Conservation (phyloP, 2,329 filamentous ascomycete species). For the Exophiala phaeomuriformis region DNA sequence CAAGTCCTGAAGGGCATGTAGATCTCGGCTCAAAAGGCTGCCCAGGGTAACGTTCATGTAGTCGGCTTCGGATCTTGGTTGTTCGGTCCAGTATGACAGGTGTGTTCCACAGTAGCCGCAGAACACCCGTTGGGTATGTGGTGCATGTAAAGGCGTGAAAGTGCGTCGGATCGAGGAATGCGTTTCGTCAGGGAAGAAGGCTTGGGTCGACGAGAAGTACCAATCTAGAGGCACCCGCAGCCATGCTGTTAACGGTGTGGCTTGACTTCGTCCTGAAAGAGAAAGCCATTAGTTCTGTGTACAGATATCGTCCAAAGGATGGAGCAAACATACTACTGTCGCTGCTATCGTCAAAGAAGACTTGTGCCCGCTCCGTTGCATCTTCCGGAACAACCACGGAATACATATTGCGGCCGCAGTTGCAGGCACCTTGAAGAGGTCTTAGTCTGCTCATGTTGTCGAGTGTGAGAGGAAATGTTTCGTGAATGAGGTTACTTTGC, state of each 20-base stretch:
- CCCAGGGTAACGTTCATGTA: slow-evolving; percentile 78
- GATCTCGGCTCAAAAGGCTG: slow-evolving; percentile 62
- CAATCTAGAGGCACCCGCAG: slow-evolving; percentile 73
- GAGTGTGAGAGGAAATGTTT: not conserved
- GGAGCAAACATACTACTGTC: slow-evolving; percentile 58
- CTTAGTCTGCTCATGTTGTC: slow-evolving; percentile 18
- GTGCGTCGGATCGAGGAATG: slow-evolving; percentile 58
- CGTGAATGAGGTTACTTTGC: not conserved
- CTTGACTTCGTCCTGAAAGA: slow-evolving; percentile 53
- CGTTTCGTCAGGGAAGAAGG: slow-evolving; percentile 72
- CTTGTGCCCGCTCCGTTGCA: slow-evolving; percentile 52
- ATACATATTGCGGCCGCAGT: slow-evolving; percentile 81
- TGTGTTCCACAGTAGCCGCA: slow-evolving; percentile 89
- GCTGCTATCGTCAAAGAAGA: slow-evolving; percentile 67
- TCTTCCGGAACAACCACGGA: slow-evolving; percentile 60
- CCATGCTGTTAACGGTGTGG: slow-evolving; percentile 69
- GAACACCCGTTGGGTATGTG: slow-evolving; percentile 64
- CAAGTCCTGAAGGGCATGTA: slow-evolving; percentile 65
- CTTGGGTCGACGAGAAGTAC: slow-evolving; percentile 68
- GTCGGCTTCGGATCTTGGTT: slow-evolving; percentile 61
- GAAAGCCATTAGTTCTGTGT: not conserved
- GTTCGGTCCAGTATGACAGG: slow-evolving; percentile 74
- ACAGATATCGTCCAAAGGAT: not conserved
- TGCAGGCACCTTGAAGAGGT: slow-evolving; percentile 65
- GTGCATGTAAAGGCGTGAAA: slow-evolving; percentile 55